Conservation (phyloP, 2,329 filamentous ascomycete species). For the Rhytidhysteron rufulum region DNA sequence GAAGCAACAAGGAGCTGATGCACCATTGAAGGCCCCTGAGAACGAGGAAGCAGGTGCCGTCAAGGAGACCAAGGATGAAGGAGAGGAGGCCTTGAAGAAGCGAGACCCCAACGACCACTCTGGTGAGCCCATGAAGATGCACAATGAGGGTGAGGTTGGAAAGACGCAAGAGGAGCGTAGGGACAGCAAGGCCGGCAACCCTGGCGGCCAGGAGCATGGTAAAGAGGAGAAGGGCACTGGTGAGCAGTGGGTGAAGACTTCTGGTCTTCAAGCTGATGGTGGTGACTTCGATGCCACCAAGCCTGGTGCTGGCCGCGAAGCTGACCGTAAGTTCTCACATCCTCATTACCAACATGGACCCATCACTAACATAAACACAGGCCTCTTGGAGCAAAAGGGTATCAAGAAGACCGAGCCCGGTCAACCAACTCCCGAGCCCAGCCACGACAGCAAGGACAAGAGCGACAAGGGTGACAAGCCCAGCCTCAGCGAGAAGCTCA, state of each 20-base stretch:
- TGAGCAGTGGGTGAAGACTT: constrained; percentile 55
- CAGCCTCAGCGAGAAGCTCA: constrained; percentile 61
- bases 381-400: constrained; percentile 53
- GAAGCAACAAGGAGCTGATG: constrained; percentile 36
- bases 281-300: constrained; percentile 60
- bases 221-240: constrained; percentile 43
- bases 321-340: constrained; percentile 51
- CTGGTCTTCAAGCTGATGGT: constrained; percentile 60
- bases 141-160: constrained; percentile 8
- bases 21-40: constrained; percentile 23
- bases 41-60: constrained; percentile 25
- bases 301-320: constrained; percentile 63
- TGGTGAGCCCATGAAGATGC: constrained; percentile 23
- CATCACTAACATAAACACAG: constrained; percentile 39
- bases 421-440: constrained; percentile 13
- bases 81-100: constrained; percentile 15
- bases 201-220: constrained; percentile 19
- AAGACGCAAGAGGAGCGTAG: constrained; percentile 10
- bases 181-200: constrained; percentile 15
- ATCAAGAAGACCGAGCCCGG: constrained; percentile 34
- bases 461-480: constrained; percentile 40
- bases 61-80: constrained; percentile 14
- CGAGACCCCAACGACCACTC: constrained; percentile 21
- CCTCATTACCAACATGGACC: constrained; percentile 16
- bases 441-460: constrained; percentile 10